Evolutionary conservation across 345 rosid genomes (phyloP).

Genomic region (Eucalyptus marginata): DNA sequence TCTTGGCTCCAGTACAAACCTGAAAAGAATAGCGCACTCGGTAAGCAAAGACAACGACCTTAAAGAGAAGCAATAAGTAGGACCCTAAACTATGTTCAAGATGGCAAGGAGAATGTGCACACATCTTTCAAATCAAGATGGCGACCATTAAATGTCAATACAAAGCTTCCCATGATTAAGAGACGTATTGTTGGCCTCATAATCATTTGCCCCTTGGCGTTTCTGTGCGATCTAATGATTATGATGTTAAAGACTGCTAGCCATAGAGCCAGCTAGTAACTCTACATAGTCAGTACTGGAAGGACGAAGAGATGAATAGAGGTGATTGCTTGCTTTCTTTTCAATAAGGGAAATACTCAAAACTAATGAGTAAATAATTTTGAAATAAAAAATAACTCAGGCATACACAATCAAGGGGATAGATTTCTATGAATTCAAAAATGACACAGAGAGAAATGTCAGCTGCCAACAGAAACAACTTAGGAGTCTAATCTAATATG

Average conservation of each 20-base stretch:
- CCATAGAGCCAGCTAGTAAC: neutral
- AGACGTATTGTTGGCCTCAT: neutral
- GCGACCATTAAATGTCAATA: neutral
- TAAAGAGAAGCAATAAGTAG: neutral
- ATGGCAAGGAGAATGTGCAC: neutral
- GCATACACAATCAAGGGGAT: neutral
- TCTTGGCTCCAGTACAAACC: conserved; percentile 95
- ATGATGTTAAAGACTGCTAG: neutral
- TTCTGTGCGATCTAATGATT: neutral
- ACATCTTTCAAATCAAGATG: neutral
- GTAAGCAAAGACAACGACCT: neutral
- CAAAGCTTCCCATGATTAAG: neutral
- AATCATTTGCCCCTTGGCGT: neutral
- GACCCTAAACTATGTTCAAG: neutral
- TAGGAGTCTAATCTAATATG: neutral
- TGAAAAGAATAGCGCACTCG: neutral
- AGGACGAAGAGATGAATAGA: neutral
- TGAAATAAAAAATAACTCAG: neutral
- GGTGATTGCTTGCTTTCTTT: neutral
- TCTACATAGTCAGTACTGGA: neutral
- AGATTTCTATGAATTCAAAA: neutral
- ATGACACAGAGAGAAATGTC: neutral
- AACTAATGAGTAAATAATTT: neutral
- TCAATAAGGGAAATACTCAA: neutral
- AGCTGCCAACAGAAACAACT: neutral